Evolutionary conservation across 306 rosid genomes (phyloP), one percentile per base, ranked within the genome.

Genomic region (Pueraria montana): DNA sequence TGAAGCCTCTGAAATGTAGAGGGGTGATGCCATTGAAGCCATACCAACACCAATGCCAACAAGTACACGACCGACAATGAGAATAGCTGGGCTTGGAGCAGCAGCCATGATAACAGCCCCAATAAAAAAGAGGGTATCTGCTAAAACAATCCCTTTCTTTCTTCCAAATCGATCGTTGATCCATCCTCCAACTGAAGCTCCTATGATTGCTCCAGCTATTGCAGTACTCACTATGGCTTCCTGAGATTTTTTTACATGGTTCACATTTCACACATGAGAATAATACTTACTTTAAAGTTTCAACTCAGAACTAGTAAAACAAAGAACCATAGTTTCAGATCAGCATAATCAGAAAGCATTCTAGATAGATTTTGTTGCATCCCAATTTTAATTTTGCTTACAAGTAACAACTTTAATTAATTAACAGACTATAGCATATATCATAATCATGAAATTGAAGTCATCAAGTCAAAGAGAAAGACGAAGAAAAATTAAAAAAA

Each of bases 21-120:
- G 66, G 2, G 96, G 93, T 3, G 96, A 56, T 18, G 96, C 90
- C 93, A 91, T 88, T 24, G 92, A 91, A 9, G 93, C 93, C 96
- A 91, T 90, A 0, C 95, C 95, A 27, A 89, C 95, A 12, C 95
- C 95, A 1, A 89, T 32, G 21, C 95, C 95, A 34, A 91, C 92
- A 49, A 89, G 83, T 1, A 89, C 81, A 40, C 95, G 48, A 16
- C 95, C 92, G 7, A 76, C 40, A 7, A 91, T 50, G 34, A 91
- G 90, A 61, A 83, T 8, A 5, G 89, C n/a, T 0, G 91, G 91
- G 36, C 53, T 69, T 0, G 17, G 2, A 5, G 93, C 86, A 2
- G 91, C 66, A n/a, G 93, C 90, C 91, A 91, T 84, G 24, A 91
- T 48, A 20, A 84, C 20, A 0, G 93, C 74, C 43, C 95, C 95